Conservation (phyloP, 2,329 filamentous ascomycete species). For the Apiospora kogelbergensis region DNA sequence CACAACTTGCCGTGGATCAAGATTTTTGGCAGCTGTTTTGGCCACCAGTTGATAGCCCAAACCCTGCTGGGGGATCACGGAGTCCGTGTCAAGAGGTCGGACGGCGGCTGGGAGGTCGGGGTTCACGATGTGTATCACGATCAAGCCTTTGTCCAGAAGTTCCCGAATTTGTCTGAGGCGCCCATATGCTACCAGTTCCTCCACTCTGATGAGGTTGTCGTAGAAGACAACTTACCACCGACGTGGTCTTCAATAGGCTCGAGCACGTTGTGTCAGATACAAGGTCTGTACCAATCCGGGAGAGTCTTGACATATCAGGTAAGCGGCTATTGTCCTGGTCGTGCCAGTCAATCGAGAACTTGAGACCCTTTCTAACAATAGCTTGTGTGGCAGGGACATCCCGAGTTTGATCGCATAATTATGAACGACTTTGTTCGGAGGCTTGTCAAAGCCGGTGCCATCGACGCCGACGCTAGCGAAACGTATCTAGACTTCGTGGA, state of each 20-base stretch:
- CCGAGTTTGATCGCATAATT: constrained; percentile 13
- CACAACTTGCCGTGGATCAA: constrained; percentile 11
- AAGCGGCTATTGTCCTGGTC: not conserved
- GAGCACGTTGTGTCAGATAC: constrained; percentile 11
- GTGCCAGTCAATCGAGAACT: not conserved
- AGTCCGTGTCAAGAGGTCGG: constrained; percentile 8
- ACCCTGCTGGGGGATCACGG: constrained; percentile 10
- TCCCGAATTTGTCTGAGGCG: constrained; percentile 7
- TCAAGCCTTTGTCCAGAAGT: not conserved
- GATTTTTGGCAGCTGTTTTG: constrained; percentile 17
- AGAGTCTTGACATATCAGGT: constrained; percentile 16
- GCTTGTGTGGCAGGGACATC: constrained; percentile 5
- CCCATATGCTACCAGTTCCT: constrained; percentile 15
- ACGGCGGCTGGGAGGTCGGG: constrained; percentile 15
- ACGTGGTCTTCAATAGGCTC: constrained; percentile 14
- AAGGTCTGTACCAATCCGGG: constrained; percentile 14
- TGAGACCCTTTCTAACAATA: not conserved
- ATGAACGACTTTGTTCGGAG: constrained; percentile 10
- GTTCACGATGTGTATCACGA: constrained; percentile 12
- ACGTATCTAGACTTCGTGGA: not conserved
- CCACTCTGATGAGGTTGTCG: constrained; percentile 13
- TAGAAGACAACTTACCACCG: not conserved
- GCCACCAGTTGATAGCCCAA: constrained; percentile 15
- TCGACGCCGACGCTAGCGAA: not conserved
- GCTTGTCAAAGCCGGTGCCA: constrained; percentile 4